Evolutionary conservation across 1,139 yeast genomes (phyloP), one percentile per base, ranked within the genome.

Genomic region (Trichomonascaceae sp.): DNA sequence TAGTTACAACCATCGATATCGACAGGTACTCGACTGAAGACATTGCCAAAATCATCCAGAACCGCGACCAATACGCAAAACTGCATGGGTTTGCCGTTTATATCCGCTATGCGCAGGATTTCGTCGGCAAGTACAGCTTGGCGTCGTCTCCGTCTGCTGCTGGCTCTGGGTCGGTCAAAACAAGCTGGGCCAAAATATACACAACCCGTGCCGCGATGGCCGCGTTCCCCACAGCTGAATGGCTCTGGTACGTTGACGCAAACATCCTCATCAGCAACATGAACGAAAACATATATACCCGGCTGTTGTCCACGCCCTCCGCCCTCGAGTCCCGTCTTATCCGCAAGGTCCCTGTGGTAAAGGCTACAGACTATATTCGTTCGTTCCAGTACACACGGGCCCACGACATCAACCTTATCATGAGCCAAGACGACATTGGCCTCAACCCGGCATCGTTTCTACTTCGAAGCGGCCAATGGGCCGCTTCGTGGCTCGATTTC

Each of bases 1-100:
- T 87, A 27, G 95, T 87, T n/a, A 76, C 93, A 1, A 75, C 78
- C 3, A 60, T 87, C 26, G 93, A 85, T 57, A 81, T 73, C 48
- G 81, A 75, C 38, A 70, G 65, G 42, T 78, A 76, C 50, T 73
- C 76, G 27, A 48, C 68, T 4, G 69, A 69, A 8, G 71, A 75
- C 23, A 60, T 82, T 39, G 69, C 75, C 8, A 69, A 69, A 39
- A 62, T 84, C 33, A 77, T 81, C 16, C 87, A 80, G 49, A 84
- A 85, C 56, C 67, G 95, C 50, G 78, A 79, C 22, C 81, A 79
- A 50, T 85, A 84, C 50, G 93, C 93, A 3, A 78, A 76, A 51
- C 60, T 60, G 20, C 84, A 81, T 46, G 68, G 68, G 30, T 84
- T 76, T 54, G 95, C 93, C 15, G 58, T 80, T 16, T 84, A 81